Evolutionary conservation across 2,329 filamentous ascomycete species (phyloP).

Genomic region (Sarocladiaceae sp.): DNA sequence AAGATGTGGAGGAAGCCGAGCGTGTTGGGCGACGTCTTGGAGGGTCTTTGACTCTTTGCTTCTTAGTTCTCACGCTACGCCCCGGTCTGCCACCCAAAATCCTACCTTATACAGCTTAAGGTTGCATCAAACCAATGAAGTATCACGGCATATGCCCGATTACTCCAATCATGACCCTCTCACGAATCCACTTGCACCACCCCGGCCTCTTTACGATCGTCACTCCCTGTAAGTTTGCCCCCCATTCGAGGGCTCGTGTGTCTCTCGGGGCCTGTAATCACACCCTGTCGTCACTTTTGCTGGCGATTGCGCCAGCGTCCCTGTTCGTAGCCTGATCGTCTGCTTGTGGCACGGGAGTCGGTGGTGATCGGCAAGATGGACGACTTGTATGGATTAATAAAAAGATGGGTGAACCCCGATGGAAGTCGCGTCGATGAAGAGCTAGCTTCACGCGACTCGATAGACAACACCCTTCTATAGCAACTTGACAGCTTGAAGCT

Average conservation of each 20-base stretch:
- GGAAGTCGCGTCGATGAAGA: too few relatives aligned
- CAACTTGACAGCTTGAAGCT: not conserved
- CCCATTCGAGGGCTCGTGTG: too few relatives aligned
- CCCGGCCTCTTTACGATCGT: not conserved
- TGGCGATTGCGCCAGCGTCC: slow-evolving; percentile 8
- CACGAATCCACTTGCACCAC: not conserved
- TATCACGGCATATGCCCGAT: slow-evolving; percentile 2
- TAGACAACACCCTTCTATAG: too few relatives aligned
- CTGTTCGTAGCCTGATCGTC: not conserved
- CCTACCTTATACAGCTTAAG: slow-evolving; percentile 5
- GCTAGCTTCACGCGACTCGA: too few relatives aligned
- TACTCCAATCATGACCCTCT: too few relatives aligned
- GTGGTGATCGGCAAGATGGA: not conserved
- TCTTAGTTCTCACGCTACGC: not conserved
- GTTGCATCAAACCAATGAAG: slow-evolving; percentile 1
- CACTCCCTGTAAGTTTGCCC: not conserved
- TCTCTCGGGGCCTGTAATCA: not conserved
- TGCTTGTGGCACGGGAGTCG: not conserved
- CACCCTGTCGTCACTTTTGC: slow-evolving; percentile 2
- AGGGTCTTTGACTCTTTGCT: not conserved
- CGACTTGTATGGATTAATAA: not conserved
- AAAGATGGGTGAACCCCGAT: not conserved
- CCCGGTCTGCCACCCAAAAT: not conserved
- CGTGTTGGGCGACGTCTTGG: too few relatives aligned
- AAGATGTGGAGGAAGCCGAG: not conserved